Base-by-base conservation (phyloP, 495 filamentous ascomycete species). In the Umbilicaria muhlenbergii region DNA sequence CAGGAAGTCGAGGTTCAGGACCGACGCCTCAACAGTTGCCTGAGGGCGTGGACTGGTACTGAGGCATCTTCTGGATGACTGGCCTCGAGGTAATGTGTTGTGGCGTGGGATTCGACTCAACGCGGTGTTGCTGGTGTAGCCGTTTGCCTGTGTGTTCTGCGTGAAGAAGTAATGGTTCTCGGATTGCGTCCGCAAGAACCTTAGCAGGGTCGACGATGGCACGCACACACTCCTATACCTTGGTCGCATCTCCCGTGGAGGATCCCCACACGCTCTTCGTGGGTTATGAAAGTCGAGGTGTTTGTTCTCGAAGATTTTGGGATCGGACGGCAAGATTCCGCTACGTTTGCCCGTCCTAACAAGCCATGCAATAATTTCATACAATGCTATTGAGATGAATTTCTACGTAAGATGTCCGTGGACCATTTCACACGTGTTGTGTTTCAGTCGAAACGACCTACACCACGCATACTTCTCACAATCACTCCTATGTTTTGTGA, bases 181-280 rank as follows among this genome's bases (percentile, higher is more conserved):
- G 18, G 74, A 69, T 56, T 82, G 78, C 32, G 65, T 66, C 40
- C 70, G 70, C 34, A 84, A 62, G 45, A 77, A 83, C 32, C 68
- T 72, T 46, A 84, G 63, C 8, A 81, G 62, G 31, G 65, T 63
- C 36, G 65, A 56, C 32, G 78, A 83, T 17, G 80, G 79, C 36
- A 65, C 70, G 38, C 56, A 43, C 18, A 41, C 18, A 40, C 21
- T 16, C 11, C 36, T 21, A 39, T 36, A 21, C 34, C 41, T 36
- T 19, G 41, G 39, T 36, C 46, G 36, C 53, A 56, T 56, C 14
- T 42, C 49, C 17, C 38, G 14, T 24, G 16, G 24, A 24, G 38
- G 16, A 24, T 24, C 38, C 10, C 19, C 19, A 24, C 38, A 18
- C 14, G 24, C 16, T 40, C 6, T 17, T 32, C 8, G 24, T 11